Percentiles rank a stretch among this genome's conserved stretches.
Conservation (phyloP, 2,329 filamentous ascomycete species). For the Ophiostoma sp. region DNA sequence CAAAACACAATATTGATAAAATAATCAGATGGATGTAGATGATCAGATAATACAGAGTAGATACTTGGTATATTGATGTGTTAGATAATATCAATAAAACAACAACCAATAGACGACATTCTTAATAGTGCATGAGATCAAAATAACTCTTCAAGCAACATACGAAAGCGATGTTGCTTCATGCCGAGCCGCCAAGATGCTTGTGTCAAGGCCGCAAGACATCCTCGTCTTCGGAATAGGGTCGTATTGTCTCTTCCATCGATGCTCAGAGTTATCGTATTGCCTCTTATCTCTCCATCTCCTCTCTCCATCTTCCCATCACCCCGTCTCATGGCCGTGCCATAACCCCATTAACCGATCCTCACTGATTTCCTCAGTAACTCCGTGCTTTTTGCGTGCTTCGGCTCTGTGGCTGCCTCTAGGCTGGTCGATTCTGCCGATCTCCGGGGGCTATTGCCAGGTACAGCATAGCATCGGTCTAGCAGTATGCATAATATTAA, state of each 20-base stretch:
- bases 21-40: slow-evolving; percentile 12
- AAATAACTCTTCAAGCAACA: background rate
- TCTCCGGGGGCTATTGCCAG: background rate
- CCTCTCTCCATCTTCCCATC: no score
- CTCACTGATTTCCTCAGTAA: background rate
- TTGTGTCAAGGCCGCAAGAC: background rate
- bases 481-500: background rate
- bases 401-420: background rate
- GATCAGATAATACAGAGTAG: background rate
- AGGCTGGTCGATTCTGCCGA: background rate
- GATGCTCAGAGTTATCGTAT: background rate
- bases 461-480: background rate
- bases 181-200: slow-evolving; percentile 5
- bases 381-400: background rate
- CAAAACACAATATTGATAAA: background rate
- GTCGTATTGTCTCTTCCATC: background rate
- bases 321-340: no score
- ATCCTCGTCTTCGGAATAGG: background rate
- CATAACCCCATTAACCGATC: no score
- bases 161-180: background rate
- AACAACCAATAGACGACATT: no score
- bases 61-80: background rate
- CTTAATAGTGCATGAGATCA: background rate
- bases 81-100: background rate
- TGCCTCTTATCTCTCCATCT: no score